Evolutionary conservation across 805 yeast species (phyloP).

Genomic region (Candida sonorensis): DNA sequence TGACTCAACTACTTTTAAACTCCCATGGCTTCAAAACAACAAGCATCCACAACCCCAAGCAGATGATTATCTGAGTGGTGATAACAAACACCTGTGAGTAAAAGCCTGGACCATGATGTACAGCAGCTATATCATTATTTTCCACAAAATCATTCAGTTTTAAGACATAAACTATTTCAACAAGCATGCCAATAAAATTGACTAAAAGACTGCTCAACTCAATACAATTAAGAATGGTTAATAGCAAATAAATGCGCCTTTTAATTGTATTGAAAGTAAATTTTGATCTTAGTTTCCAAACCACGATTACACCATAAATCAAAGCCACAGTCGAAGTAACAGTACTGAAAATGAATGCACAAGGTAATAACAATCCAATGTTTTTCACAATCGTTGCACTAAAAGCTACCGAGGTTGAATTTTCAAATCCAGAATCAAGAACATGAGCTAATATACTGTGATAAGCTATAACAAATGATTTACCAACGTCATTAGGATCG

Average conservation of each 20-base stretch:
- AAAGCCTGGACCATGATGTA: slow-evolving; percentile 14
- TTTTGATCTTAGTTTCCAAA: slow-evolving; percentile 11
- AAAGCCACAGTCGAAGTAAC: slow-evolving; percentile 8
- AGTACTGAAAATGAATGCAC: slow-evolving; percentile 6
- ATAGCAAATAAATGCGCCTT: slow-evolving; percentile 1
- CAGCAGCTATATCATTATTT: slow-evolving; percentile 13
- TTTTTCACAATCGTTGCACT: slow-evolving; percentile 10
- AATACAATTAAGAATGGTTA: slow-evolving; percentile 5
- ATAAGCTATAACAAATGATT: slow-evolving; percentile 35
- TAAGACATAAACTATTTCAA: slow-evolving; percentile 11
- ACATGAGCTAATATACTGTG: slow-evolving; percentile 27
- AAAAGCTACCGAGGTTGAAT: slow-evolving; percentile 13
- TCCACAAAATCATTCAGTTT: slow-evolving; percentile 11
- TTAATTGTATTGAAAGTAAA: slow-evolving; percentile 6
- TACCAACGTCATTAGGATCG: slow-evolving; percentile 32
- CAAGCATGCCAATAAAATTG: slow-evolving; percentile 6
- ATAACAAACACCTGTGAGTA: slow-evolving; percentile 9
- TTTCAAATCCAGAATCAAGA: no score
- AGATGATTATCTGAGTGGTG: slow-evolving; percentile 7
- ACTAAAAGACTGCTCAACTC: slow-evolving; percentile 7
- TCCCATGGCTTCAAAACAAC: slow-evolving; percentile 13
- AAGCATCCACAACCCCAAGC: slow-evolving; percentile 10
- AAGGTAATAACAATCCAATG: slow-evolving; percentile 12
- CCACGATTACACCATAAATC: slow-evolving; percentile 10
- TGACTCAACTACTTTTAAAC: no score